These are phyloP conservation scores for Coniferiporia weirii DNA, from an alignment of 1,284 basidiomycete species.

Conservation along the genomic window DNA sequence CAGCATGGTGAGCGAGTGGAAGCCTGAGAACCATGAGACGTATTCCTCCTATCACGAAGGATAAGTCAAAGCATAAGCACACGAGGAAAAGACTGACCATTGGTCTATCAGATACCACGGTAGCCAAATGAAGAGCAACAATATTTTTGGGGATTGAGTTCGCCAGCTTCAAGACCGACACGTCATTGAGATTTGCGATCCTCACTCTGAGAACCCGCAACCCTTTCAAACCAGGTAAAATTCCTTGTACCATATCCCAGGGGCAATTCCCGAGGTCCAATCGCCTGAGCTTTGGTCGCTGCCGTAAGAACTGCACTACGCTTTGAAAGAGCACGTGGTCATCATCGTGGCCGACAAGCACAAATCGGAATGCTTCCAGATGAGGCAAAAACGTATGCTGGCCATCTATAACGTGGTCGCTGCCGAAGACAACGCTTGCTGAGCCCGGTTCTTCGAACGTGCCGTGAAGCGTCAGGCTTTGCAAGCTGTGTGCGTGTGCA, in stretches of 20 bases:
- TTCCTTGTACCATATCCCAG: conserved; percentile 48
- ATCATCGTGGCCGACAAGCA: conserved; percentile 57
- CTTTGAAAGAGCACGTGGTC: conserved; percentile 46
- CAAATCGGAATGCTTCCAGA: conserved; percentile 55
- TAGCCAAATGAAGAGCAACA: conserved; percentile 48
- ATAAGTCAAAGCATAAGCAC: neutral
- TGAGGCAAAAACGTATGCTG: conserved; percentile 56
- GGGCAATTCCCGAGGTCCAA: conserved; percentile 60
- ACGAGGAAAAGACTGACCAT: conserved; percentile 35
- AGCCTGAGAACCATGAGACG: conserved; percentile 40
- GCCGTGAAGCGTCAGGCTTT: conserved; percentile 58
- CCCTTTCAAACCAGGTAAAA: conserved; percentile 45
- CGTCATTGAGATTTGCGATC: conserved; percentile 43
- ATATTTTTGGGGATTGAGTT: conserved; percentile 43
- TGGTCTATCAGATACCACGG: conserved; percentile 41
- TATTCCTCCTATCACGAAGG: conserved; percentile 41
- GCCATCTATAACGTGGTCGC: conserved; percentile 53
- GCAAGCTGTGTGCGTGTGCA: conserved; percentile 51
- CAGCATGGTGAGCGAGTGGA: conserved; percentile 49
- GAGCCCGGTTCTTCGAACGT: conserved; percentile 54
- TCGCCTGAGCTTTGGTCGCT: conserved; percentile 42
- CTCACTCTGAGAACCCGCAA: conserved; percentile 51
- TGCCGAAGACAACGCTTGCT: conserved; percentile 56
- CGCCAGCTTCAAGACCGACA: conserved; percentile 36
- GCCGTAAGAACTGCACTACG: conserved; percentile 48